Conservation (phyloP, 306 rosid species). For the Dicorynia guianensis region DNA sequence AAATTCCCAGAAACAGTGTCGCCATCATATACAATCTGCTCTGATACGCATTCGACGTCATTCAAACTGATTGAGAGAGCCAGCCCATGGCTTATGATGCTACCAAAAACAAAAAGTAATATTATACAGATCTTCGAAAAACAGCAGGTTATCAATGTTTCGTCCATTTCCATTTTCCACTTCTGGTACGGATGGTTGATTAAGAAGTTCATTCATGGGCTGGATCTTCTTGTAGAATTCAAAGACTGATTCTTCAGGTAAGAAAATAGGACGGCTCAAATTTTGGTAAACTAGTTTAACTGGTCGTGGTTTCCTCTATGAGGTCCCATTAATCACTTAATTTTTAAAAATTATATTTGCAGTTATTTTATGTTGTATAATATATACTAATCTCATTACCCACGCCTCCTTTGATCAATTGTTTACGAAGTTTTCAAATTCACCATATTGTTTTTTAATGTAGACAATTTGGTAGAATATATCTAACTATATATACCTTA, state of each 20-base stretch:
- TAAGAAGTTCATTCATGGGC: neutral
- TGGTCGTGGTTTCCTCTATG: conserved; percentile 35
- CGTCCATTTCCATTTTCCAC: conserved; percentile 31
- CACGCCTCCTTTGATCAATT: neutral
- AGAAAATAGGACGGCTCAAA: conserved; percentile 37
- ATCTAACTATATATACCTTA: no score
- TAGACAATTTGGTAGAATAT: no score
- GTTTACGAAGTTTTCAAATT: no score
- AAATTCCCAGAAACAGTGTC: conserved; percentile 55
- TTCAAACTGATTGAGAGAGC: conserved; percentile 50
- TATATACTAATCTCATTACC: neutral
- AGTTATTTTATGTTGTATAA: no score
- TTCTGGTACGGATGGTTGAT: conserved; percentile 5
- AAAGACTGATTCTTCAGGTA: conserved; percentile 23
- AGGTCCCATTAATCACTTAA: conserved; percentile 10
- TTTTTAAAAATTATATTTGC: neutral
- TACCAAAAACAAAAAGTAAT: conserved; percentile 20
- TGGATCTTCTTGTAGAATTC: conserved; percentile 29
- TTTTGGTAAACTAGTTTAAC: conserved; percentile 37
- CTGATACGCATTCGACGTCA: conserved; percentile 53
- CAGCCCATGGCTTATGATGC: conserved; percentile 14
- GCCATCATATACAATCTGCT: conserved; percentile 36
- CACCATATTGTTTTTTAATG: no score
- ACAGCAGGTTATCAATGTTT: neutral
- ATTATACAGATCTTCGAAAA: conserved; percentile 33